phyloP scores from a whole-genome alignment of 805 yeast genomes.

The Naumovozyma baii region DNA sequence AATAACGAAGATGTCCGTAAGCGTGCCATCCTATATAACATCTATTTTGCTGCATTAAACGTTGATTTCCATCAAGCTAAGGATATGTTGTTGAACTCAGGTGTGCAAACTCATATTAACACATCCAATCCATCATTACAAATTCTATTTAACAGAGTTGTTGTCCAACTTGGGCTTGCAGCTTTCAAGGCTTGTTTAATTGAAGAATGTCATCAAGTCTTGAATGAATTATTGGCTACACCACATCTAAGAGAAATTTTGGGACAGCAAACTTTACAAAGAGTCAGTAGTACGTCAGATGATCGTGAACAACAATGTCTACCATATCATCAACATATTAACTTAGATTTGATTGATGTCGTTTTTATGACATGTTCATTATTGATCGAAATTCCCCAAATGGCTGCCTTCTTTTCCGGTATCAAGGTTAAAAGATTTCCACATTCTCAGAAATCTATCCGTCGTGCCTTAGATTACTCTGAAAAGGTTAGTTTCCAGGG shows the following conservation, averaged over 20 bases:
- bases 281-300: slow-evolving; percentile 35
- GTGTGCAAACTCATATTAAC: slow-evolving; percentile 73
- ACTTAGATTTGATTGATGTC: slow-evolving; percentile 87
- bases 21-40: slow-evolving; percentile 73
- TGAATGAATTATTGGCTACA: slow-evolving; percentile 81
- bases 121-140: slow-evolving; percentile 79
- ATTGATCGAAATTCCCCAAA: slow-evolving; percentile 82
- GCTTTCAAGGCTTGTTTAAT: slow-evolving; percentile 88
- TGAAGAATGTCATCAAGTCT: slow-evolving; percentile 74
- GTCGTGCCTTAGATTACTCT: slow-evolving; percentile 82
- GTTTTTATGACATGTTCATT: slow-evolving; percentile 85
- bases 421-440: slow-evolving; percentile 53
- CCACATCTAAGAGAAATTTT: slow-evolving; percentile 82
- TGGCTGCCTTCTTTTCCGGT: slow-evolving; percentile 58
- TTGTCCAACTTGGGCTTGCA: slow-evolving; percentile 90
- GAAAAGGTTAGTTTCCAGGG: slow-evolving; percentile 94
- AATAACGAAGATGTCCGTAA: slow-evolving; percentile 61
- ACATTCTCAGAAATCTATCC: slow-evolving; percentile 67
- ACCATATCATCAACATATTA: slow-evolving; percentile 98
- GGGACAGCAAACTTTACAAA: slow-evolving; percentile 77
- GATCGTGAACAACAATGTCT: slow-evolving; percentile 55
- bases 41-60: slow-evolving; percentile 86
- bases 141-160: slow-evolving; percentile 87
- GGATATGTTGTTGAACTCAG: slow-evolving; percentile 79
- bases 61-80: slow-evolving; percentile 77